Percentiles rank a stretch among this genome's conserved stretches.
Evolutionary conservation across 164 flowering plant species (phyloP).

Genomic region (Nelumbo lutea): DNA sequence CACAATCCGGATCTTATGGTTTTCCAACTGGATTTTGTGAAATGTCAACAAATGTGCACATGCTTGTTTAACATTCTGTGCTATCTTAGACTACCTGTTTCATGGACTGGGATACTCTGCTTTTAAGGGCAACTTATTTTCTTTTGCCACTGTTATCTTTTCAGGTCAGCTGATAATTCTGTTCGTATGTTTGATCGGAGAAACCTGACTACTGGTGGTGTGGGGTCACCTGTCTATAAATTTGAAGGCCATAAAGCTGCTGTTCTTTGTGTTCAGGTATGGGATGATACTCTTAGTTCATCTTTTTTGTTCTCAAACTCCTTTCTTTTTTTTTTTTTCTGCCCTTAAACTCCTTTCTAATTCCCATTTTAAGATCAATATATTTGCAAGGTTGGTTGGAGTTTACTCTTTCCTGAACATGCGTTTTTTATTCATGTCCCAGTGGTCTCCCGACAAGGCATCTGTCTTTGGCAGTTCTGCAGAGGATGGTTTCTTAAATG

Average conservation of each 20-base stretch:
- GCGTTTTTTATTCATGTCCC: conserved; percentile 16
- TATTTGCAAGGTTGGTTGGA: too few species aligned
- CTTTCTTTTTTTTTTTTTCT: background rate
- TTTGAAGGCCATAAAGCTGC: conserved; percentile 87
- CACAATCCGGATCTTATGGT: background rate
- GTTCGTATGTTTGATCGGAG: conserved; percentile 93
- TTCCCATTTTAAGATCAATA: too few species aligned
- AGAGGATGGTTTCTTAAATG: conserved; percentile 70
- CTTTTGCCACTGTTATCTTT: conserved; percentile 1
- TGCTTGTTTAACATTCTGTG: background rate
- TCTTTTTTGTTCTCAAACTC: background rate
- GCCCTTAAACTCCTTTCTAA: background rate
- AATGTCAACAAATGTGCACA: background rate
- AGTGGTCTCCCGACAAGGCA: conserved; percentile 95
- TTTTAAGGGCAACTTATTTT: background rate
- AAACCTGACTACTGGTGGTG: conserved; percentile 65
- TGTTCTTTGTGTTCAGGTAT: conserved; percentile 88
- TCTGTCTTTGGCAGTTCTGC: conserved; percentile 95
- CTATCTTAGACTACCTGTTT: too few species aligned
- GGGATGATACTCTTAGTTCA: background rate
- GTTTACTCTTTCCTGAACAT: background rate
- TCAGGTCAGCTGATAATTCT: conserved; percentile 96
- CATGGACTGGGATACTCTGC: too few species aligned
- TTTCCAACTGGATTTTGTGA: background rate
- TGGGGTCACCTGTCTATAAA: conserved; percentile 72